A percentile compares a stretch with the other conserved stretches of the same genome.
Evolutionary conservation across 148 eudicot genomes (phyloP).

Genomic region (Fallopia convolvulus): DNA sequence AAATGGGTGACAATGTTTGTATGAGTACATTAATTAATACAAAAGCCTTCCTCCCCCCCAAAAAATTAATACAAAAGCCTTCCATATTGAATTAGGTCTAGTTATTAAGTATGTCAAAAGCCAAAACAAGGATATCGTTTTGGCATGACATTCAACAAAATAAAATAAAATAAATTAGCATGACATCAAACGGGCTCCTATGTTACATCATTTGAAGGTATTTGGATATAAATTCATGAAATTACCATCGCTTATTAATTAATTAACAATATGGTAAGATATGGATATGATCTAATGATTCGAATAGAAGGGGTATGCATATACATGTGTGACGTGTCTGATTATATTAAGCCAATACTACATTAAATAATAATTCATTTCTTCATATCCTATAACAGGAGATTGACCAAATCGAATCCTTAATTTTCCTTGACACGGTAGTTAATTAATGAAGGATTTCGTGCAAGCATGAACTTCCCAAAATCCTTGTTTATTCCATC

Average conservation of each 20-base stretch:
- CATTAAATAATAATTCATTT: neutral
- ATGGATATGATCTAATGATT: neutral
- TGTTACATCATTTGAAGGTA: neutral
- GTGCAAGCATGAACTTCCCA: neutral
- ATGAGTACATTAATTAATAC: too few relatives aligned
- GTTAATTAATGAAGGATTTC: neutral
- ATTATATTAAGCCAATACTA: neutral
- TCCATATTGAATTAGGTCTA: too few relatives aligned
- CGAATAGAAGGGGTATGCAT: neutral
- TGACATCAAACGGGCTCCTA: neutral
- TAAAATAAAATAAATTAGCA: neutral
- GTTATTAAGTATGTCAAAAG: too few relatives aligned
- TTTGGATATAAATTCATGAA: neutral
- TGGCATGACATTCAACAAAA: too few relatives aligned
- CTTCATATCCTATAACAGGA: neutral
- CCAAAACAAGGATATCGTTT: too few relatives aligned
- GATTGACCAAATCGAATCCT: neutral
- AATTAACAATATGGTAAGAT: neutral
- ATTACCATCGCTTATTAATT: neutral
- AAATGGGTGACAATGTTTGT: neutral
- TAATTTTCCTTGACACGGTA: neutral
- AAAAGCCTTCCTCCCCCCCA: too few relatives aligned
- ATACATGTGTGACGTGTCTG: neutral
- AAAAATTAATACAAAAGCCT: too few relatives aligned
- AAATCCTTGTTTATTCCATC: neutral